Conservation (phyloP, 345 rosid genomes). For the Kernera saxatilis region DNA sequence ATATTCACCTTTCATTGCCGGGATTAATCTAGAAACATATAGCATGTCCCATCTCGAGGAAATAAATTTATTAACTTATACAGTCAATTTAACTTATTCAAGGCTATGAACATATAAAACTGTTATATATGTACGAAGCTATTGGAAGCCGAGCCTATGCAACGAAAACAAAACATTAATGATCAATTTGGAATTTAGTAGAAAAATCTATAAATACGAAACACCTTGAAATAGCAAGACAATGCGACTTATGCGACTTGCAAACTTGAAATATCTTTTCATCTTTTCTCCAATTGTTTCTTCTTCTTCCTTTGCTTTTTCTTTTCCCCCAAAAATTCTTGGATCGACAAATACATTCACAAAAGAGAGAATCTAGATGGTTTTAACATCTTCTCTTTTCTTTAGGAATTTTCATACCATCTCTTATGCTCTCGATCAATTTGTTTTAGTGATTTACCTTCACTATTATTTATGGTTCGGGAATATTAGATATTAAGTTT, state of each 20-base stretch:
- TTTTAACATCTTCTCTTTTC: background rate
- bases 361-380: background rate
- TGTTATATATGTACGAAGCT: background rate
- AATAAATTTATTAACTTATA: background rate
- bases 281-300: background rate
- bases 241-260: background rate
- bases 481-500: background rate
- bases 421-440: background rate
- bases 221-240: background rate
- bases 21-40: background rate
- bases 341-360: background rate
- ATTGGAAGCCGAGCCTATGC: conserved; percentile 14
- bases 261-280: background rate
- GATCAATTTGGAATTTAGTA: background rate
- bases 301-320: background rate
- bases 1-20: background rate
- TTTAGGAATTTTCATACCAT: background rate
- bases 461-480: background rate
- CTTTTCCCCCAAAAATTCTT: background rate
- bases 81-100: background rate
- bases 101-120: background rate
- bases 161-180: background rate
- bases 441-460: too few species aligned
- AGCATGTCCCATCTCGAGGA: background rate
- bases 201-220: background rate